Evolutionary conservation across 208 protist species (phyloP).

Genomic region (Trichomonas gallinae): DNA sequence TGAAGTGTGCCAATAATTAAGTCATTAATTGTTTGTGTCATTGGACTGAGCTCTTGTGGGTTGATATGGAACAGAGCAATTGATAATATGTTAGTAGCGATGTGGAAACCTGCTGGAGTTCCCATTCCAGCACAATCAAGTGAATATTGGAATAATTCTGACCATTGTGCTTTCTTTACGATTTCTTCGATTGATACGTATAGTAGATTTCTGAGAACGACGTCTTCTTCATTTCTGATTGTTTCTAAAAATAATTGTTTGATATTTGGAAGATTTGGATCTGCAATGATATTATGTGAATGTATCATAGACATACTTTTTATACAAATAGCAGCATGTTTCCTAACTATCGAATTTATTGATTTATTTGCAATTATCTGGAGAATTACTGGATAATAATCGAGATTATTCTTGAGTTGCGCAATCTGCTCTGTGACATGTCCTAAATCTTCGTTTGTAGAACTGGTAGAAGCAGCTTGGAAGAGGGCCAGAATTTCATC

Average conservation of each 20-base stretch:
- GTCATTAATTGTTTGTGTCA: not conserved
- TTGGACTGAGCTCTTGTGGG: not conserved
- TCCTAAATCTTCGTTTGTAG: not conserved
- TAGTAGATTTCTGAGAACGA: not conserved
- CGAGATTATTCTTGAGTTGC: not conserved
- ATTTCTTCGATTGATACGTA: not conserved
- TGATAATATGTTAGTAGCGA: not conserved
- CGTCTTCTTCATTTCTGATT: not conserved
- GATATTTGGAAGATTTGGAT: not conserved
- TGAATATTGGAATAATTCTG: not conserved
- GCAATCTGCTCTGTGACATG: not conserved
- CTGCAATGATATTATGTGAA: not conserved
- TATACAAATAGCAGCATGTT: not conserved
- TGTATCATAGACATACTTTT: not conserved
- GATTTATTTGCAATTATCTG: not conserved
- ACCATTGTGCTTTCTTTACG: not conserved
- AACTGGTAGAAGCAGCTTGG: not conserved
- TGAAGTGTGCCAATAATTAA: not conserved
- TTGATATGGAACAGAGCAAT: not conserved
- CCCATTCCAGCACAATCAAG: not conserved
- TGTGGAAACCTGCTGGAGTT: not conserved
- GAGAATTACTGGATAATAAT: not conserved
- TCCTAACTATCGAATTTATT: not conserved
- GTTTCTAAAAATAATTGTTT: not conserved
- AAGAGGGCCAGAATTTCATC: not conserved